phyloP scores from a whole-genome alignment of 2,329 filamentous ascomycete genomes.

The Cadophora luteo-olivacea region DNA sequence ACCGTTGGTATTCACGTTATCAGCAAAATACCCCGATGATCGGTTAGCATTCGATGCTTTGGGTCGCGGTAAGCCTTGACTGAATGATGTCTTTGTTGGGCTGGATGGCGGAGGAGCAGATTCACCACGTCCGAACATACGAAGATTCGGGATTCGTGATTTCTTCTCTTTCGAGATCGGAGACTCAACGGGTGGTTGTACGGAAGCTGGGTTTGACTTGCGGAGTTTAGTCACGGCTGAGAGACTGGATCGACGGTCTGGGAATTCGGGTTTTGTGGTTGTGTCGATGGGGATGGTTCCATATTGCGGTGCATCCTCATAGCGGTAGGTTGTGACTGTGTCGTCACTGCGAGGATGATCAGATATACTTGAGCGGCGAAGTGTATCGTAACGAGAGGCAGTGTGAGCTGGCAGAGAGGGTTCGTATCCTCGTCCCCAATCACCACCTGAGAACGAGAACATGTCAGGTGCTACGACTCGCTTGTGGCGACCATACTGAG shows the following conservation, averaged over 20 bases:
- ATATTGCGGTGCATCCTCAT: slow-evolving; percentile 26
- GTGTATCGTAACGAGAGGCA: slow-evolving; percentile 28
- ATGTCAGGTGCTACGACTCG: slow-evolving; percentile 37
- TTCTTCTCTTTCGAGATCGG: slow-evolving; percentile 21
- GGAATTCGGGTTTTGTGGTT: slow-evolving; percentile 30
- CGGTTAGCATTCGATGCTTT: background rate
- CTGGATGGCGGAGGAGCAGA: slow-evolving; percentile 9
- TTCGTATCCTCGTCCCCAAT: slow-evolving; percentile 39
- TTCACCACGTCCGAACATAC: slow-evolving; percentile 28
- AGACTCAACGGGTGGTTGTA: slow-evolving; percentile 7
- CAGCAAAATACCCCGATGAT: slow-evolving; percentile 13
- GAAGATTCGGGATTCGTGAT: slow-evolving; percentile 19
- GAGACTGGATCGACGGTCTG: slow-evolving; percentile 42
- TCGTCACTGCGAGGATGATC: slow-evolving; percentile 36
- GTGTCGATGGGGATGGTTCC: slow-evolving; percentile 29
- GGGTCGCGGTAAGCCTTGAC: background rate
- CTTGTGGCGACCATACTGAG: slow-evolving; percentile 26
- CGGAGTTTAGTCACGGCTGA: slow-evolving; percentile 36
- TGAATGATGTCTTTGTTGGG: slow-evolving; percentile 4
- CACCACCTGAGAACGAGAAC: slow-evolving; percentile 35
- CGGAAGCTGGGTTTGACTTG: slow-evolving; percentile 24
- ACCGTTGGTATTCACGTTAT: background rate
- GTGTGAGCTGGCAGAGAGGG: slow-evolving; percentile 33
- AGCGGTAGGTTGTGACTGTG: slow-evolving; percentile 22
- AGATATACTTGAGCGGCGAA: slow-evolving; percentile 32